Percentiles rank a stretch among this genome's conserved stretches.
phyloP scores from a whole-genome alignment of 306 rosid species.

The Pachyrhizus erosus region DNA sequence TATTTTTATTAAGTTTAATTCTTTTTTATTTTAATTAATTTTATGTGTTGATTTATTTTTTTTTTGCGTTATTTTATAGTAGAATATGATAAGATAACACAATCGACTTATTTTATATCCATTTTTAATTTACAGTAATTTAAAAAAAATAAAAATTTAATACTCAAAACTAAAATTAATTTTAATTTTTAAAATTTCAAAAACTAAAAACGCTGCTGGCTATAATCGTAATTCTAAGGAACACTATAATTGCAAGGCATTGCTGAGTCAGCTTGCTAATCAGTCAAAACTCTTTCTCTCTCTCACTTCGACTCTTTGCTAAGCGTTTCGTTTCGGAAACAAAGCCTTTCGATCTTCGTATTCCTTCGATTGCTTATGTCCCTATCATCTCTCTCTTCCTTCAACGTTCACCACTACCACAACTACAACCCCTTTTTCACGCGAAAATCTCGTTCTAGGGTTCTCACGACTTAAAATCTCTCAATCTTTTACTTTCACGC shows the following conservation, averaged over 20 bases:
- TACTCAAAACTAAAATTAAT: too few relatives aligned
- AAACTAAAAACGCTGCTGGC: background rate
- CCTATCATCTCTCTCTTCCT: background rate
- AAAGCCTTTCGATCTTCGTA: background rate
- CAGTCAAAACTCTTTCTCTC: background rate
- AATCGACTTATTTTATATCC: too few relatives aligned
- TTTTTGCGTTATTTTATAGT: too few relatives aligned
- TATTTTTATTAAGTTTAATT: too few relatives aligned
- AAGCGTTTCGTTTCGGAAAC: background rate
- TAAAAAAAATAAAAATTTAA: too few relatives aligned
- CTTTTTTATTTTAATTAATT: too few relatives aligned
- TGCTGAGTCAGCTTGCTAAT: background rate
- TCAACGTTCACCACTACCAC: background rate
- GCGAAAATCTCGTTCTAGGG: slow-evolving; percentile 14
- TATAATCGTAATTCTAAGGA: background rate
- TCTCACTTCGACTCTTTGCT: background rate
- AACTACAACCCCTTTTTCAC: background rate
- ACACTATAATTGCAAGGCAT: background rate
- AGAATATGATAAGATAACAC: too few relatives aligned
- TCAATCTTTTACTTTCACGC: background rate
- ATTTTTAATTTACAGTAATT: too few relatives aligned
- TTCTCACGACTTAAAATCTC: background rate
- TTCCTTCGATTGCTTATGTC: background rate
- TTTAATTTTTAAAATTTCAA: too few relatives aligned
- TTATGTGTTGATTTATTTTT: too few relatives aligned